Percentiles rank a stretch among this genome's conserved stretches.
phyloP scores from a whole-genome alignment of 306 rosid species.

The Alnus rubra region DNA sequence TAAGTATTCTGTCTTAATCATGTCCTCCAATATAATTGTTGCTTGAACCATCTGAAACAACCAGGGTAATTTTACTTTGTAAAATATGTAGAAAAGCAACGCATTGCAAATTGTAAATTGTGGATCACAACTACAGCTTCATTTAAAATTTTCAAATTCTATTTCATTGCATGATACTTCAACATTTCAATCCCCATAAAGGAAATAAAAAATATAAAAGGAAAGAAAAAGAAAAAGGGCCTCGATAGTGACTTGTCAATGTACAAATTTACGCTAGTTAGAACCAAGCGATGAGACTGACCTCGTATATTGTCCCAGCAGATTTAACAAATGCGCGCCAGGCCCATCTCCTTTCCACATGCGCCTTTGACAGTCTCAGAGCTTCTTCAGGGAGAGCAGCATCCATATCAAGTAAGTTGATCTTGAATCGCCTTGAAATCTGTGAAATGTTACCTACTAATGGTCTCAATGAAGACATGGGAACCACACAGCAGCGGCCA shows the following conservation, averaged over 20 bases:
- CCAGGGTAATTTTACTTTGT: slow-evolving; percentile 21
- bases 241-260: slow-evolving; percentile 8
- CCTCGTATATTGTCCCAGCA: slow-evolving; percentile 84
- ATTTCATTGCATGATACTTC: background rate
- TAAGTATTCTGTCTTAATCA: slow-evolving; percentile 82
- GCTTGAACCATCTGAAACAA: slow-evolving; percentile 90
- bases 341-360: slow-evolving; percentile 73
- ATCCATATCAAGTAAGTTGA: slow-evolving; percentile 86
- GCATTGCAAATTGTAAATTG: background rate
- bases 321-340: slow-evolving; percentile 94
- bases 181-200: background rate
- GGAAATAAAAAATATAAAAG: background rate
- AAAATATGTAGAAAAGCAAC: slow-evolving; percentile 1
- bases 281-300: slow-evolving; percentile 37
- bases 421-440: slow-evolving; percentile 73
- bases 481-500: slow-evolving; percentile 73
- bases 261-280: slow-evolving; percentile 8
- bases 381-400: slow-evolving; percentile 82
- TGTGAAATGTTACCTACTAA: slow-evolving; percentile 74
- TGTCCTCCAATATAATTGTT: slow-evolving; percentile 80
- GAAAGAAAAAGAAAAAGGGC: slow-evolving; percentile 1
- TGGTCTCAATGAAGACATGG: slow-evolving; percentile 78
- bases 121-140: background rate
- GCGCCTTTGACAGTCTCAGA: slow-evolving; percentile 71
- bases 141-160: background rate